These are phyloP conservation scores for Penicillium steckii DNA, from an alignment of 495 filamentous ascomycete genomes.

Conservation along the genomic window DNA sequence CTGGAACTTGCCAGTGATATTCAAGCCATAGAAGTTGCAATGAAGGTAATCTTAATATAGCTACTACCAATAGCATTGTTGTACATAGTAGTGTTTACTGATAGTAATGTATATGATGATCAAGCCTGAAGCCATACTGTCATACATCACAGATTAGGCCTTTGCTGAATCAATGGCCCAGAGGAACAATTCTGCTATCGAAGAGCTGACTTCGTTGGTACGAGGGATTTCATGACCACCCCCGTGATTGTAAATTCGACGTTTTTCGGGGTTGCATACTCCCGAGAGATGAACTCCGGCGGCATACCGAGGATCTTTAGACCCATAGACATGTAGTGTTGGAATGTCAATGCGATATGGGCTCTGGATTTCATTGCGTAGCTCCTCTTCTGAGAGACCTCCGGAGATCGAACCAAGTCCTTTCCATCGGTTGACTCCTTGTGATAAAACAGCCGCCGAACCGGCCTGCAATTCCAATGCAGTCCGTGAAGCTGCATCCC, in stretches of 20 bases:
- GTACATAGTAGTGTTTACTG: too few relatives aligned
- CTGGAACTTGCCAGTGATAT: too few relatives aligned
- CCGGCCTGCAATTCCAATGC: conserved; percentile 29
- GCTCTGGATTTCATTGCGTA: conserved; percentile 37
- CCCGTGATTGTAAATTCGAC: conserved; percentile 51
- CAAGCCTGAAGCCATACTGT: too few relatives aligned
- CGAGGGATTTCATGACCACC: conserved; percentile 58
- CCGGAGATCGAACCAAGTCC: conserved; percentile 22
- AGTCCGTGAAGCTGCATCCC: conserved; percentile 30
- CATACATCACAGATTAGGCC: too few relatives aligned
- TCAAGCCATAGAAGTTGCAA: too few relatives aligned
- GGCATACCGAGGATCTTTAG: conserved; percentile 56
- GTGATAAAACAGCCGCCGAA: conserved; percentile 25
- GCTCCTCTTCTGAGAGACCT: conserved; percentile 50
- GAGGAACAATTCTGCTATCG: conserved; percentile 39
- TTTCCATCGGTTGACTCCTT: conserved; percentile 29
- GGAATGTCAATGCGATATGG: conserved; percentile 53
- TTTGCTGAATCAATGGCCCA: conserved; percentile 29
- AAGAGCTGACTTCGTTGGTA: conserved; percentile 27
- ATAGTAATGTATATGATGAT: too few relatives aligned
- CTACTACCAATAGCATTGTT: too few relatives aligned
- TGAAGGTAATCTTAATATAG: too few relatives aligned
- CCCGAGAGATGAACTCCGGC: conserved; percentile 54
- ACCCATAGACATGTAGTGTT: conserved; percentile 61
- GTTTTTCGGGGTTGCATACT: conserved; percentile 47